A percentile compares a stretch with the other conserved stretches of the same genome.
Conservation (phyloP, 1,284 basidiomycete genomes). For the Sporisorium sorghi region DNA sequence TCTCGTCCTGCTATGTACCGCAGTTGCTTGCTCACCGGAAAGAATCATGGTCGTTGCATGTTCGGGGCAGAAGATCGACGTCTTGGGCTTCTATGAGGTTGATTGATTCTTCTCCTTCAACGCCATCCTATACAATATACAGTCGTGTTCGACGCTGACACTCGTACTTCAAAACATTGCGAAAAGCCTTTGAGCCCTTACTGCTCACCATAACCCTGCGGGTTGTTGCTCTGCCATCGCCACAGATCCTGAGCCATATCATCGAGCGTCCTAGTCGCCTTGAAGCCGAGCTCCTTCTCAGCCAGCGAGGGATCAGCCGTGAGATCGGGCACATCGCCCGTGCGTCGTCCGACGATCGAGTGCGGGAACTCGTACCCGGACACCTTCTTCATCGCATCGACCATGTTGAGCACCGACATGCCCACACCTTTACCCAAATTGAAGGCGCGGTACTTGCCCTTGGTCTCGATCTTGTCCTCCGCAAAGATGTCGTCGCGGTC, state of each 20-base stretch:
- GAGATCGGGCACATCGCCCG: conserved; percentile 95
- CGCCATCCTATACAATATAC: conserved; percentile 2
- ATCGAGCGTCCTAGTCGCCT: conserved; percentile 74
- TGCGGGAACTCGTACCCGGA: conserved; percentile 83
- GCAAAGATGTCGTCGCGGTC: conserved; percentile 74
- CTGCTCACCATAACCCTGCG: conserved; percentile 68
- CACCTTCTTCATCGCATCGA: conserved; percentile 93
- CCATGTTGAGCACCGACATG: conserved; percentile 91
- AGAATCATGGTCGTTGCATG: background rate
- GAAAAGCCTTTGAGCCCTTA: no score
- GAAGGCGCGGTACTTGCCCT: conserved; percentile 84
- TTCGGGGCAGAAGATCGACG: background rate
- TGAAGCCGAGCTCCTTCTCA: conserved; percentile 93
- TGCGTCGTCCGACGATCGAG: conserved; percentile 85
- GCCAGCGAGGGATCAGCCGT: conserved; percentile 93
- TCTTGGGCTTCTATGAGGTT: background rate
- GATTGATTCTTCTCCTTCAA: background rate
- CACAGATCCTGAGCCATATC: conserved; percentile 65
- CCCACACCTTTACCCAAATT: conserved; percentile 95
- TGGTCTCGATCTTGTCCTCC: conserved; percentile 59
- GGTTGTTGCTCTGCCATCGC: conserved; percentile 70
- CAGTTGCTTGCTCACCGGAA: no score
- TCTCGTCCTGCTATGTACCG: no score
- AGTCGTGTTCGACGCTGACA: background rate
- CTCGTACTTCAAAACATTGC: background rate